Evolutionary conservation across 345 rosid species (phyloP), one percentile per base, ranked within the genome.

Genomic region (Brassica rapa): DNA sequence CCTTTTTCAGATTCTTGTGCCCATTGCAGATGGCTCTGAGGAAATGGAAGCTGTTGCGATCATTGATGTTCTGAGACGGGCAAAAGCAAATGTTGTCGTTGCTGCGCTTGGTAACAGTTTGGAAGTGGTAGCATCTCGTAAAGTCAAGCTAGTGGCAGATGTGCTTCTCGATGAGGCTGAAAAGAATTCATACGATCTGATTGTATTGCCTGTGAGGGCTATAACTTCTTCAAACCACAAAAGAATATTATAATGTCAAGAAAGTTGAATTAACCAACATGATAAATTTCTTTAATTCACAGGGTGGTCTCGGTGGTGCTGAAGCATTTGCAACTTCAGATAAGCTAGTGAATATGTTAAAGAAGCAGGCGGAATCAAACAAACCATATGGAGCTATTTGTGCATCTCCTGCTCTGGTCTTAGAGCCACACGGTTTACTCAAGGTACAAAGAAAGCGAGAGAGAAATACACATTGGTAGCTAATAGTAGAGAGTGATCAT

Each of bases 221-320:
- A 69, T 68, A 69, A 55, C 39, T 56, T 32, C 1, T 68, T 57
- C 4, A 10, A 15, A 30, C 5, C 3, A 29, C 4, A 2, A 19
- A 43, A 21, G 9, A 68, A 30, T 23, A n/a, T 62, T 62, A 46
- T 16, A 16, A 3, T 82, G 65, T 35, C 66, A 71, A 32, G 37
- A 49, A 41, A 37, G 21, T 39, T 70, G 39, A 41, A 35, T 53
- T 67, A 39, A 33, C 30, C 4, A 69, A 30, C 12, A 25, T 29
- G 15, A 4, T 49, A 4, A 24, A 35, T 71, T 80, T 53, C 8
- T 24, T 60, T 6, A 55, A 62, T 78, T 71, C 39, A 25, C 76
- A 95, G 98, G 98, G 97, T 74, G 99, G 99, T 73, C 86, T 93
- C 14, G 99, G 94, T 70, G 99, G 98, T 51, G 97, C 99, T 49